Base-by-base conservation (phyloP, 2,329 filamentous ascomycete species). In the Emergomyces orientalis region DNA sequence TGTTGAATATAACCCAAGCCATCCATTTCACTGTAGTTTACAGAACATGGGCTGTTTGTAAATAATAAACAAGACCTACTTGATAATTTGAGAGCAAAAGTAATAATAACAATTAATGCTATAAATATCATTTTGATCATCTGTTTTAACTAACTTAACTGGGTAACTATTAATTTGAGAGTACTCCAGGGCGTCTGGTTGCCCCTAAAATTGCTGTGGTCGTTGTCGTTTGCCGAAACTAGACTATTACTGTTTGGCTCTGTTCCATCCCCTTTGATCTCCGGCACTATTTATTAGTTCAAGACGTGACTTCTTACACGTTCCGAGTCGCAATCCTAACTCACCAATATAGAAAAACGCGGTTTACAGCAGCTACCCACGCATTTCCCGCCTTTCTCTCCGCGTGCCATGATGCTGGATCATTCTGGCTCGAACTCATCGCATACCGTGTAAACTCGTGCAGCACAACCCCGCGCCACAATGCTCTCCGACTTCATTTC, bases 401-500 rank as follows among this genome's bases (percentile, higher is more conserved):
- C 25, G 3, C 47, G 60, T 55, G 49, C 32, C 60, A 61, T 55
- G 39, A 61, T 61, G 60, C 47, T 43, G 60, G 51, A 55, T 37
- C 47, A 60, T 60, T 60, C n/a, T 52, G 43, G 34, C 45, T 37
- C 59, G 17, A 60, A 34, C 19, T 52, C 11, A 34, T 37, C 19
- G 45, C 39, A 41, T 37, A 52, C 30, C 59, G 43, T 60, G n/a
- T 60, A 52, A 49, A 39, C 22, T 34, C 45, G 32, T 41, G 59
- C 34, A 7, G 30, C 34, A 45, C 51, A 37, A 52, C 41, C 62
- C 67, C 63, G 65, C 62, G 65, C 63, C 66, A 71, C 67, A 65
- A 80, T 79, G 78, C 72, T 76, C 56, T 74, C 75, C 67, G 77
- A 79, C 69, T 76, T 76, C 62, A 75, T 78, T 64, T 76, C 76